Conservation (phyloP, 352 stramenopile genomes). For the Aphanomyces cochlioides region DNA sequence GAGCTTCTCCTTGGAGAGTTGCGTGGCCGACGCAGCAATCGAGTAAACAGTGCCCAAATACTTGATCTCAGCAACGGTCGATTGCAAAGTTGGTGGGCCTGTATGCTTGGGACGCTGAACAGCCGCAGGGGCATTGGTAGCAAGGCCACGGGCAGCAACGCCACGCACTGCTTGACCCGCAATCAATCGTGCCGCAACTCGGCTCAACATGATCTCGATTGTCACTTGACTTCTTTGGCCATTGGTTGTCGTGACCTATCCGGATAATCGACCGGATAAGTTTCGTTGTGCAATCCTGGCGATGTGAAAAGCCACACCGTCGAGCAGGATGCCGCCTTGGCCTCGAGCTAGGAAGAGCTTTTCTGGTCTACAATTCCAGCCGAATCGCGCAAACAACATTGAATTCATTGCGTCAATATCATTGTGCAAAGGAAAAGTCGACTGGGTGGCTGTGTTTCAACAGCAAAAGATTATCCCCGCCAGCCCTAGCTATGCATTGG, state of each 20-base stretch:
- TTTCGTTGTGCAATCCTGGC: too few relatives aligned
- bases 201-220: conserved; percentile 19
- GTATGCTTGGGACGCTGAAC: conserved; percentile 22
- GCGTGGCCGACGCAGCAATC: conserved; percentile 70
- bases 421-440: too few relatives aligned
- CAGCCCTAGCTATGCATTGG: too few relatives aligned
- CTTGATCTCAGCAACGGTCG: conserved; percentile 23
- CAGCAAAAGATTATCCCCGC: too few relatives aligned
- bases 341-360: too few relatives aligned
- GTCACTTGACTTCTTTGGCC: conserved; percentile 13
- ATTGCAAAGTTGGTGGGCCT: conserved; percentile 26
- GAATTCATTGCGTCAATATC: too few relatives aligned
- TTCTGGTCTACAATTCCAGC: too few relatives aligned
- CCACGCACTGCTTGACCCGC: not conserved
- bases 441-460: too few relatives aligned
- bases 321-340: too few relatives aligned
- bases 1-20: conserved; percentile 80
- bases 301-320: too few relatives aligned
- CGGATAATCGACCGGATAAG: conserved; percentile 22
- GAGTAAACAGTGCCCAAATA: conserved; percentile 35
- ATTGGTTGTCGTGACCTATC: not conserved
- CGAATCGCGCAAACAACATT: too few relatives aligned
- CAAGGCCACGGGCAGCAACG: not conserved
- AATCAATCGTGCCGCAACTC: conserved; percentile 1
- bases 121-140: not conserved